phyloP scores from a whole-genome alignment of 495 filamentous ascomycete species.

The Monascus purpureus region DNA sequence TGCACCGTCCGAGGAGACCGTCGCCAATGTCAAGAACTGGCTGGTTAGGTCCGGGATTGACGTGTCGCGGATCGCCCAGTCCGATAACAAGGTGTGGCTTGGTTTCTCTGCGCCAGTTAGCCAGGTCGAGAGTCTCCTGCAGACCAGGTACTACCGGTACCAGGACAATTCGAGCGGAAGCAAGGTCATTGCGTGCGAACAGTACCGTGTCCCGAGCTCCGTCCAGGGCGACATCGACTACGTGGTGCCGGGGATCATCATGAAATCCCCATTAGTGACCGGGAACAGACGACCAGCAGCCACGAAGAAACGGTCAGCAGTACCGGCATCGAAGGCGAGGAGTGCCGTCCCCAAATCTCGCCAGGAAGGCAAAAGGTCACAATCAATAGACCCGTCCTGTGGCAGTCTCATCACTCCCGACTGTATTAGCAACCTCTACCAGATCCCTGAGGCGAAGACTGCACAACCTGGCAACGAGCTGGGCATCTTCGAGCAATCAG shows the following conservation, averaged over 20 bases:
- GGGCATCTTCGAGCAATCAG: conserved; percentile 38
- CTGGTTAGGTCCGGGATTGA: conserved; percentile 27
- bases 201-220: conserved; percentile 30
- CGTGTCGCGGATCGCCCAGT: conserved; percentile 17
- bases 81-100: conserved; percentile 29
- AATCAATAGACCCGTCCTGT: conserved; percentile 11
- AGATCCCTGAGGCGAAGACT: conserved; percentile 26
- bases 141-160: conserved; percentile 39
- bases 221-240: conserved; percentile 34
- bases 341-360: background rate
- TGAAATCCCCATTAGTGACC: background rate
- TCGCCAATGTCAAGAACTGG: conserved; percentile 30
- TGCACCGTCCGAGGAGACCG: conserved; percentile 17
- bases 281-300: background rate
- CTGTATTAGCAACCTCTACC: conserved; percentile 41
- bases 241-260: conserved; percentile 24
- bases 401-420: conserved; percentile 34
- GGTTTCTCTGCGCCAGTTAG: conserved; percentile 28
- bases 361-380: background rate
- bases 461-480: conserved; percentile 31
- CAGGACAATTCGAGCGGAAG: conserved; percentile 23
- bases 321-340: background rate
- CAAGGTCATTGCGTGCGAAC: conserved; percentile 25
- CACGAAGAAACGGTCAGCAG: background rate
- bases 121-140: conserved; percentile 35